Conservation (phyloP, 2,329 filamentous ascomycete genomes). For the Colletotrichum musae region DNA sequence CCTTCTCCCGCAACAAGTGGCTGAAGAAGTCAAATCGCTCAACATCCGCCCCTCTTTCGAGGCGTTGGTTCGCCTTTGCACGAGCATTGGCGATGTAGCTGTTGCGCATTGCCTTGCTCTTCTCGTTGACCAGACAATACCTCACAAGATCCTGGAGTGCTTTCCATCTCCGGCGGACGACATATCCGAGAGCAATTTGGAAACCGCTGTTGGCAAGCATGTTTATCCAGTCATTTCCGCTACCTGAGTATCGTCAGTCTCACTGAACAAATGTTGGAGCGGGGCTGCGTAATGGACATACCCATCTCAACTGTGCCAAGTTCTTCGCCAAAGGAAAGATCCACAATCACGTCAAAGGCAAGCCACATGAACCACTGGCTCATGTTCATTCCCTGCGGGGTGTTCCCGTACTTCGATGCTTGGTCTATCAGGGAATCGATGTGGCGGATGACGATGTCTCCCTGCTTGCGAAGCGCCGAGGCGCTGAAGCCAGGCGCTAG, state of each 20-base stretch:
- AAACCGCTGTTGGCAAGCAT: slow-evolving; percentile 32
- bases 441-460: slow-evolving; percentile 51
- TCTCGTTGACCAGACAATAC: slow-evolving; percentile 17
- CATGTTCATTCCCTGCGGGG: slow-evolving; percentile 48
- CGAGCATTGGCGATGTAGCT: slow-evolving; percentile 14
- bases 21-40: slow-evolving; percentile 28
- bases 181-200: slow-evolving; percentile 23
- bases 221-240: slow-evolving; percentile 20
- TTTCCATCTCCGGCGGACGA: slow-evolving; percentile 15
- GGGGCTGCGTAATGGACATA: background rate
- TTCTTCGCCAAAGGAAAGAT: slow-evolving; percentile 48
- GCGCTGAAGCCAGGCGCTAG: slow-evolving; percentile 45
- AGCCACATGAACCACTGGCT: slow-evolving; percentile 46
- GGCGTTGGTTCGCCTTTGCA: background rate
- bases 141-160: slow-evolving; percentile 4
- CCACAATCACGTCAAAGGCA: slow-evolving; percentile 50
- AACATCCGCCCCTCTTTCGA: slow-evolving; percentile 8
- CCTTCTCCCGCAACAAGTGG: slow-evolving; percentile 21
- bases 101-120: slow-evolving; percentile 20
- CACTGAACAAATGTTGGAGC: background rate
- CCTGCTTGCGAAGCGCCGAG: slow-evolving; percentile 44
- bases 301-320: slow-evolving; percentile 45
- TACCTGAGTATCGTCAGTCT: background rate
- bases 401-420: background rate
- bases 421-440: slow-evolving; percentile 54